Base-by-base conservation (phyloP, 805 yeast genomes). In the Ogataea paradorogensis region DNA sequence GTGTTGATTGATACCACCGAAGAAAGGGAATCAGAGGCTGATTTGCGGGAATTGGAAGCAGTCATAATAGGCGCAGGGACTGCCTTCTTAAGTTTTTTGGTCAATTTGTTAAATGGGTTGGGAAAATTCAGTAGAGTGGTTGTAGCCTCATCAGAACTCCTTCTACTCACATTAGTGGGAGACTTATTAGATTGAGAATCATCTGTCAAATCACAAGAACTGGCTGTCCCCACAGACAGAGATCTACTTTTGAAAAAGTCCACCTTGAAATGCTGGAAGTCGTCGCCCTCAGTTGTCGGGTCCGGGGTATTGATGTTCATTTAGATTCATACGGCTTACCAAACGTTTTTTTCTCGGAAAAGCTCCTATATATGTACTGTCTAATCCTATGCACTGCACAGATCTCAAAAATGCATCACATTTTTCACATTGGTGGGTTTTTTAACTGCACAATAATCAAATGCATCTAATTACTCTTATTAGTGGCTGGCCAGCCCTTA, bases 231-330 rank as follows among this genome's bases (percentile, higher is more conserved):
- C 9, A 47, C 35, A 7, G 51, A 47, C 31, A 41, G 33, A 5
- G 49, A 45, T 20, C 52, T 27, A 34, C 43, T 41, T 36, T 46
- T 48, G 36, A 48, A 48, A 20, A 48, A 45, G 34, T 48, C 47
- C 14, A 33, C 52, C 27, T 48, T 43, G 46, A 48, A 48, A n/a
- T 48, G 45, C 21, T 45, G 38, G 25, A 45, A 48, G n/a, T 42
- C 45, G 13, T 30, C 39, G 33, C 33, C 31, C 15, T 21, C 42
- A 20, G 30, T 6, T 14, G 16, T 10, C 5, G 15, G 15, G 13
- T 38, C 42, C 9, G 37, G 18, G 16, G 41, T 35, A 27, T 26
- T 25, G 31, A 45, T 45, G 35, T 41, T 45, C 48, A 45, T 45
- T 14, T 27, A n/a, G 22, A 14, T 30, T 26, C 39, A 35, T 35